Evolutionary conservation across 2,329 filamentous ascomycete species (phyloP).

Genomic region (Phyllosticta citriasiana): DNA sequence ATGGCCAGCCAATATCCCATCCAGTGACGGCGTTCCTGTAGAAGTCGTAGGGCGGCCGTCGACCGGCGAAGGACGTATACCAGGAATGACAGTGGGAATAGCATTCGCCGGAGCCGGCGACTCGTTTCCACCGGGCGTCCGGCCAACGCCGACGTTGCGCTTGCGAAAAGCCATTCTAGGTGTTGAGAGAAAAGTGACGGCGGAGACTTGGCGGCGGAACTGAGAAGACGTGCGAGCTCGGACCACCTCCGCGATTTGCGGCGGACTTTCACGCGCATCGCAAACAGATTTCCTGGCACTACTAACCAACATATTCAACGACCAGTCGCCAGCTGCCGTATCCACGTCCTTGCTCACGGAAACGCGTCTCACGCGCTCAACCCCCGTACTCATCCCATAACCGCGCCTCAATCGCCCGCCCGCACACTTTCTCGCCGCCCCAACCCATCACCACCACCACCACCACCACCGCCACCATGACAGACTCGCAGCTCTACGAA

Average conservation of each 20-base stretch:
- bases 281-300: background rate
- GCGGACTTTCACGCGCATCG: background rate
- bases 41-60: conserved; percentile 85
- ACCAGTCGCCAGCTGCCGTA: too few species aligned
- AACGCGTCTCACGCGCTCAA: background rate
- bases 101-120: conserved; percentile 7
- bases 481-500: conserved; percentile 88
- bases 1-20: conserved; percentile 77
- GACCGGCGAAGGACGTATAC: conserved; percentile 73
- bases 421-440: background rate
- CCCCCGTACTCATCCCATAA: background rate
- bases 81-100: conserved; percentile 29
- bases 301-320: background rate
- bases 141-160: conserved; percentile 50
- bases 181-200: background rate
- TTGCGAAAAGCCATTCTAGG: conserved; percentile 57
- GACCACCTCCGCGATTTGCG: background rate
- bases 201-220: background rate
- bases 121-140: conserved; percentile 18
- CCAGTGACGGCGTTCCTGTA: conserved; percentile 78
- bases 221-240: background rate
- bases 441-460: background rate
- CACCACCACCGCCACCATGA: conserved; percentile 39
- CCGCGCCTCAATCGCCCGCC: background rate
- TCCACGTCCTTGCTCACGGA: background rate